Percentiles rank a stretch among this genome's conserved stretches.
phyloP scores from a whole-genome alignment of 164 flowering plant genomes.

The Protea cynaroides region DNA sequence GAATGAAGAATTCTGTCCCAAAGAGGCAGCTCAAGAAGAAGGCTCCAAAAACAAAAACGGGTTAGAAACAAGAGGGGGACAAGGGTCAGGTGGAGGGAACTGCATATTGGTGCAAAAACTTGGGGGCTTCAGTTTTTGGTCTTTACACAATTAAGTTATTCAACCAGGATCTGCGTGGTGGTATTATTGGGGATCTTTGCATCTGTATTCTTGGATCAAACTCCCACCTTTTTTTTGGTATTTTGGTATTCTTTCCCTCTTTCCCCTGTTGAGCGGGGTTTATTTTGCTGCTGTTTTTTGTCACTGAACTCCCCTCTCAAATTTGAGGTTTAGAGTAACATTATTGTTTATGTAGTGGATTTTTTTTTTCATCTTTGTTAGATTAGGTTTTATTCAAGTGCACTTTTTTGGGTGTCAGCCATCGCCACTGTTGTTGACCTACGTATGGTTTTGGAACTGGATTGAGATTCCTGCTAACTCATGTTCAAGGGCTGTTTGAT shows the following conservation, averaged over 20 bases:
- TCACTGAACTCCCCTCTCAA: not conserved
- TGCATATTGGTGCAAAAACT: not conserved
- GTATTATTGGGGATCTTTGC: not conserved
- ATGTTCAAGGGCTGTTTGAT: too few relatives aligned
- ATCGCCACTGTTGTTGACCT: too few relatives aligned
- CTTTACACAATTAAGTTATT: not conserved
- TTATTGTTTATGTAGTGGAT: too few relatives aligned
- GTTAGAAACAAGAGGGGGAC: slow-evolving; percentile 11
- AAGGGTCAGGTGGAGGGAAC: too few relatives aligned
- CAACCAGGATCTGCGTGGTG: not conserved
- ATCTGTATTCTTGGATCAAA: not conserved
- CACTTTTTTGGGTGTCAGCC: too few relatives aligned
- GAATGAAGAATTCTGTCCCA: slow-evolving; percentile 58
- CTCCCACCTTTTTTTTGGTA: not conserved
- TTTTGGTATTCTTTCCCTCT: not conserved
- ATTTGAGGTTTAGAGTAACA: not conserved
- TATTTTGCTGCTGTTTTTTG: not conserved
- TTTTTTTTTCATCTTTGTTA: too few relatives aligned
- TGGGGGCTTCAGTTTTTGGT: not conserved
- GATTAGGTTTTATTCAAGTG: too few relatives aligned
- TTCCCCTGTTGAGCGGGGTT: not conserved
- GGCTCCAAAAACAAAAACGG: slow-evolving; percentile 42
- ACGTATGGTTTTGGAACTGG: too few relatives aligned
- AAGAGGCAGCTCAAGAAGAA: slow-evolving; percentile 48
- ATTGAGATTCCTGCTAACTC: too few relatives aligned